Percentiles rank a stretch among this genome's conserved stretches.
These are phyloP conservation scores for Calonectria pteridis DNA, from an alignment of 2,329 filamentous ascomycete species.

Conservation along the genomic window DNA sequence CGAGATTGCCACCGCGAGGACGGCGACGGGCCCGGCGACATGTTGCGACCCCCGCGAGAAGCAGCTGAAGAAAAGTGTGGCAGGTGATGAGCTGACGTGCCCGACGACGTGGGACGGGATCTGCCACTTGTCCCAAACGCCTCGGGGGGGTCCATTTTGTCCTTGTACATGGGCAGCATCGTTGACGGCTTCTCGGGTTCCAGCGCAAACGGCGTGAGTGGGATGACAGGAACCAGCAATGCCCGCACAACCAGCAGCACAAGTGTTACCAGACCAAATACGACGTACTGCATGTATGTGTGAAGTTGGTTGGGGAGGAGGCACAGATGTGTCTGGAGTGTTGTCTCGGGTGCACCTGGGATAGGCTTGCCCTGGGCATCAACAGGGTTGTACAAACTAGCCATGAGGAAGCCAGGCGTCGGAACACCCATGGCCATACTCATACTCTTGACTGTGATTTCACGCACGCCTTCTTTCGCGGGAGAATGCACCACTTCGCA, in stretches of 20 bases:
- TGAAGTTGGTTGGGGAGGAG: slow-evolving; percentile 88
- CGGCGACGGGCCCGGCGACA: slow-evolving; percentile 34
- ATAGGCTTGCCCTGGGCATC: slow-evolving; percentile 68
- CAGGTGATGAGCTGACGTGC: slow-evolving; percentile 41
- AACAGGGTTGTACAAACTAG: slow-evolving; percentile 93
- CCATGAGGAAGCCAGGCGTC: slow-evolving; percentile 86
- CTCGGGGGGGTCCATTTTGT: slow-evolving; percentile 62
- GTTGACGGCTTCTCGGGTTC: slow-evolving; percentile 51
- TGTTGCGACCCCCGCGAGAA: slow-evolving; percentile 35
- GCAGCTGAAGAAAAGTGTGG: slow-evolving; percentile 39
- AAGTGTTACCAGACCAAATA: slow-evolving; percentile 68
- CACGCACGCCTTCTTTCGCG: slow-evolving; percentile 73
- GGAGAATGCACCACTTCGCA: slow-evolving; percentile 87
- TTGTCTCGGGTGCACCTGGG: slow-evolving; percentile 60
- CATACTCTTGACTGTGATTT: slow-evolving; percentile 96
- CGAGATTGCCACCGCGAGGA: slow-evolving; percentile 43
- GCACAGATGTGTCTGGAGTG: slow-evolving; percentile 90
- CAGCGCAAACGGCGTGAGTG: slow-evolving; percentile 66
- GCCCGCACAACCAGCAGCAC: slow-evolving; percentile 65
- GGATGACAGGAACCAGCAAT: slow-evolving; percentile 67
- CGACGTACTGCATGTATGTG: slow-evolving; percentile 84
- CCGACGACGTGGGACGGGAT: slow-evolving; percentile 37
- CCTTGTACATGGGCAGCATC: slow-evolving; percentile 62
- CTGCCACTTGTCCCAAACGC: slow-evolving; percentile 20
- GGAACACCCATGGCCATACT: slow-evolving; percentile 97